Base-by-base conservation (phyloP, 768 basidiomycete genomes). In the Candolleomyces aberdarensis region DNA sequence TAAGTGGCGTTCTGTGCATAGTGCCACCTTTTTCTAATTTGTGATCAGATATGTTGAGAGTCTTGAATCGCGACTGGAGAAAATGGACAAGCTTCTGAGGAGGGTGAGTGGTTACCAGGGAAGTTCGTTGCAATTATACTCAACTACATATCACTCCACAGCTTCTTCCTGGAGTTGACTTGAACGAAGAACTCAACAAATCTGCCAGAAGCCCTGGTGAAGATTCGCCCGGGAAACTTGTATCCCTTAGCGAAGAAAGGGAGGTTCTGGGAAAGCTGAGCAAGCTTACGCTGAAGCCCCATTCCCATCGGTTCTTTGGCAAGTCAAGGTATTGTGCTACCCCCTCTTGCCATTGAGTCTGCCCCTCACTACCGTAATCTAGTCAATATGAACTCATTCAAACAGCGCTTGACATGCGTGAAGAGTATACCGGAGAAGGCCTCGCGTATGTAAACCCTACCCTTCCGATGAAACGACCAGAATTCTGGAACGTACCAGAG, bases 31-130 rank as follows among this genome's bases (percentile, higher is more conserved):
- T n/a, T 36, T n/a, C 31, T 26, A 13, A 85, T 82, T 65, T 60
- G 29, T 22, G 4, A 40, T 32, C 62, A 86, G 85, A 63, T 87
- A 87, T 69, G 81, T 87, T 17, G 83, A 88, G 66, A 80, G 78
- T 53, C 76, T 89, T 41, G 88, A 89, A 71, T 77, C 70, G 59
- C 80, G 87, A 11, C 69, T 89, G 1, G 82, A 85, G 59, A 87
- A 86, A 67, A 83, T 89, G 78, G 85, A 89, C 69, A 80, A 75
- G 61, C 75, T 89, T 4, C 70, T 89, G 20, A 76, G 74, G 57
- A 82, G 79, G 72, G 87, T 85, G 61, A 36, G 72, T 59, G 32
- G n/a, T 9, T 61, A 31, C 50, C 2, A 20, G 19, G 11, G 36
- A 36, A 15, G 7, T 44, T 44, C 15, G 50, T 44, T 36, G 15